Base-by-base conservation (phyloP, 257 asterid species). In the Agastache rugosa region DNA sequence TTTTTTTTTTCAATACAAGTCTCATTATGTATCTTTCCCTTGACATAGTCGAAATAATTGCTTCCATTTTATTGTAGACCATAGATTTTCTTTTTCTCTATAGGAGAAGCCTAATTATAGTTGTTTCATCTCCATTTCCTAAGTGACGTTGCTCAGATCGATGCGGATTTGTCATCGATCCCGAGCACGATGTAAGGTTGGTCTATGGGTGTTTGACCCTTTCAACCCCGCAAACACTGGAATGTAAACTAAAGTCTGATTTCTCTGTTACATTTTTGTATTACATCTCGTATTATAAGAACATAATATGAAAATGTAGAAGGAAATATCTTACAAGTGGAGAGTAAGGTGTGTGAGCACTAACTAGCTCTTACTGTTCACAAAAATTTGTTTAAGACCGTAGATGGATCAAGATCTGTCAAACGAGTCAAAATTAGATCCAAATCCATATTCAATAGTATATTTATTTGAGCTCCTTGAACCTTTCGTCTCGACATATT, bases 11-110 rank as follows among this genome's bases (percentile, higher is more conserved):
- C 39, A 34, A 34, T 59, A 3, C 34, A 31, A 48, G 27, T 12
- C 54, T 44, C 58, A 20, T 71, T 55, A 55, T 77, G 74, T 77
- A 71, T 63, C 22, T 44, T 55, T 48, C 25, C 45, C 59, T 70
- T 42, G 65, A 63, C 23, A 27, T 14, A 41, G 10, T 22, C 10
- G 17, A 72, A 37, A 44, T 70, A 59, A 63, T 63, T 73, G 12
- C 23, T 51, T 47, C 45, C 56, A 3, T 58, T 42, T 42, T 25
- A n/a, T 65, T 42, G 19, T 34, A 42, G 41, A 39, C 59, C 45
- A 15, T 75, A 25, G 23, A 65, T 65, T 11, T 39, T 39, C 3
- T 9, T 39, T 64, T 74, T 75, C 5, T 55, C 11, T 42, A 22
- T 15, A 29, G 29, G 55, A 55, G 60, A 19, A 73, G 34, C 9